Evolutionary conservation across 345 rosid species (phyloP), one percentile per base, ranked within the genome.

Genomic region (Citrus reticulata): DNA sequence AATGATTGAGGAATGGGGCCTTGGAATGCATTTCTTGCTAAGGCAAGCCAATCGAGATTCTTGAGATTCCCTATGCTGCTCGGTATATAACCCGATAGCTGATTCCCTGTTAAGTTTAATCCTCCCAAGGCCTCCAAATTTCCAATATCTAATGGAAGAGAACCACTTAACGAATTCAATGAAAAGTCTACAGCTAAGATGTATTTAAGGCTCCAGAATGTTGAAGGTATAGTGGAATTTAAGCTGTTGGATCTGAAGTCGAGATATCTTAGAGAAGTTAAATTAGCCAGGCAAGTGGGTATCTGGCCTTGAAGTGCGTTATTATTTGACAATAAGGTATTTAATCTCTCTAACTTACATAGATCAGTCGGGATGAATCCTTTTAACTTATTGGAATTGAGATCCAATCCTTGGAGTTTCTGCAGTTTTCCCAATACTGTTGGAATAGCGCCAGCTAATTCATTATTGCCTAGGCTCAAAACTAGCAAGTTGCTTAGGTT

Each of bases 181-280:
- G 82, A 79, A 27, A 82, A 58, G n/a, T 82, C 66, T 3, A 79
- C 13, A 2, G 20, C 1, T 72, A 80, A 39, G 35, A 80, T 25
- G 67, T 62, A 68, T n/a, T 37, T 9, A 8, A 80, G 73, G 25
- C 58, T n/a, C 79, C 81, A 40, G 27, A 77, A 70, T 14, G 34
- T 32, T 32, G 40, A 70, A 54, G 86, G 82, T 70, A 81, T 70
- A 2, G 49, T 35, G 22, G 77, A 70, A 32, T n/a, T 64, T 5
- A 83, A 40, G 0, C 68, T 70, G 42, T 79, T 79, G 39, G 61
- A 67, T 19, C 19, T 20, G 42, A 79, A 59, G 1, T 37, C 2
- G 3, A 79, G 68, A 17, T 14, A 1, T 66, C 78, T 73, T 5
- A 73, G 40, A 37, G 40, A 7, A 7, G 40, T 37, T 37, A 37